Evolutionary conservation across 768 basidiomycete species (phyloP), one percentile per base, ranked within the genome.

Genomic region (Asterophora parasitica): DNA sequence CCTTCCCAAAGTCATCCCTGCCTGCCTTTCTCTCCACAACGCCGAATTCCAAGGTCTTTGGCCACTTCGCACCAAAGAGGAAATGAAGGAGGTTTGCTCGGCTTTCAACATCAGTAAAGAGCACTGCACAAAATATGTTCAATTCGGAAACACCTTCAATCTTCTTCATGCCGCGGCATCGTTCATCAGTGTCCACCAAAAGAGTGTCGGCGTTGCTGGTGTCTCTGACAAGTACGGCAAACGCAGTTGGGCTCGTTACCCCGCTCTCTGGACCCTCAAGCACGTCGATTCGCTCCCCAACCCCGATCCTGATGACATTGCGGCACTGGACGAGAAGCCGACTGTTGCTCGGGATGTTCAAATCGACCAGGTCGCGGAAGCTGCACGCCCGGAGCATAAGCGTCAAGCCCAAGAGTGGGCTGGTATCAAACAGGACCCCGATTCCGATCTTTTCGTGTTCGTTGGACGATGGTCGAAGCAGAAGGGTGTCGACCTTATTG

Each of bases 381-480:
- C 87, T n/a, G 83, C 85, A 53, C 85, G 93, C 44, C 93, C 93
- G 1, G 93, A 92, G 62, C 68, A 79, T 62, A 95, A 96, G 68
- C 82, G 91, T 10, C 88, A 92, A 61, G 89, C 92, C 8, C 93
- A 96, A 58, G 90, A 94, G 64, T 96, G 93, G 93, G 93, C 93
- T 31, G 83, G 85, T 40, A 85, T 96, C 67, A 86, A 83, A 62
- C 92, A 95, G 59, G 92, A 95, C 59, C 86, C 93, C 1, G 71
- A 88, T 33, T 82, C 92, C 1, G 91, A 94, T 63, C 65, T 96
- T 39, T 95, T 96, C 61, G 93, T 96, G 53, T 95, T 96, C 66
- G 93, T 96, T 54, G 93, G 93, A 62, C 86, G 93, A 53, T 96
- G 93, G 93, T 96, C 93, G 4, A 96, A 95, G 66, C 93, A 96